Percentiles rank a stretch among this genome's conserved stretches.
Evolutionary conservation across 495 filamentous ascomycete species (phyloP).

Genomic region (Peziza echinospora): DNA sequence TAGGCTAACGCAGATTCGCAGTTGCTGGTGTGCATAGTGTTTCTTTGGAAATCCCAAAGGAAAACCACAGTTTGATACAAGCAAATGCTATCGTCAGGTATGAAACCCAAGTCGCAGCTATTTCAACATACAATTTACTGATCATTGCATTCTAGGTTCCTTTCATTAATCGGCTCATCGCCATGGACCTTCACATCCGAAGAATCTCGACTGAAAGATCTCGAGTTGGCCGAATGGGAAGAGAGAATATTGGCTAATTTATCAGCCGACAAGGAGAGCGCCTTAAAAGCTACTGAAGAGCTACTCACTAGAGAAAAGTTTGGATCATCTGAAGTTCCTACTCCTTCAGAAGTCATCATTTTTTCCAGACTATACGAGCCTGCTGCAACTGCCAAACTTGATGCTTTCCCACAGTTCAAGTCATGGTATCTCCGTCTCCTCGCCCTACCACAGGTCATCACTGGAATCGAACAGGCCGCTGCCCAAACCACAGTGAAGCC

Average conservation of each 20-base stretch:
- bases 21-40: conserved; percentile 10
- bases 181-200: conserved; percentile 13
- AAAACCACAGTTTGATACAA: conserved; percentile 17
- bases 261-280: conserved; percentile 5
- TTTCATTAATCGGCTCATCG: conserved; percentile 9
- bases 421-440: conserved; percentile 13
- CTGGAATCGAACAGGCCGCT: conserved; percentile 15
- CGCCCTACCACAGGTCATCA: conserved; percentile 12
- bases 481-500: conserved; percentile 10
- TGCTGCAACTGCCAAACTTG: conserved; percentile 4
- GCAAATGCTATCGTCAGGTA: conserved; percentile 20
- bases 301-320: conserved; percentile 11
- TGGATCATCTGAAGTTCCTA: conserved; percentile 1
- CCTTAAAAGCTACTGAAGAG: conserved; percentile 6
- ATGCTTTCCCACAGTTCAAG: conserved; percentile 5
- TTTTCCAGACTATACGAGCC: conserved; percentile 15
- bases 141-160: neutral
- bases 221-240: conserved; percentile 19
- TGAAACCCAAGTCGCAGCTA: too few relatives aligned
- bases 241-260: conserved; percentile 6
- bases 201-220: conserved; percentile 10
- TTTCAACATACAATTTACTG: neutral
- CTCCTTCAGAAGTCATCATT: conserved; percentile 18
- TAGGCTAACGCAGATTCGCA: conserved; percentile 1
- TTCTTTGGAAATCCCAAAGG: conserved; percentile 12